A percentile compares a stretch with the other conserved stretches of the same genome.
These are phyloP conservation scores for Yamadazyma akitaensis DNA, from an alignment of 805 yeast genomes.

Conservation along the genomic window DNA sequence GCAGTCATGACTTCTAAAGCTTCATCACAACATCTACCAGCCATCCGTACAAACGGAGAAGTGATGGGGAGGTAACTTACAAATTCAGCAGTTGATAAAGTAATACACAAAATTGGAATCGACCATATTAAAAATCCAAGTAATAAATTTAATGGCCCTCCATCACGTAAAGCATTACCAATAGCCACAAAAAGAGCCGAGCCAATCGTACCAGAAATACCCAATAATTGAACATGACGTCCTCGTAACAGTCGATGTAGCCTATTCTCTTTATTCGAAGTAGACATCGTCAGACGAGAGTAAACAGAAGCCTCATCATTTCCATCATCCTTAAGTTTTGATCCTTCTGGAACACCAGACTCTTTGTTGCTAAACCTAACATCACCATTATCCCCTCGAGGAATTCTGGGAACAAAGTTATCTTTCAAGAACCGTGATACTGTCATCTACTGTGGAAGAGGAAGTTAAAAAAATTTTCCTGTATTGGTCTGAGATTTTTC, in stretches of 20 bases:
- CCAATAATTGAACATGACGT: constrained; percentile 75
- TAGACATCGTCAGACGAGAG: constrained; percentile 15
- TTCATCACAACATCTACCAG: constrained; percentile 73
- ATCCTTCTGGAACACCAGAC: background rate
- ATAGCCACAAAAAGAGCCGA: constrained; percentile 75
- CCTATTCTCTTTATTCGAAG: constrained; percentile 12
- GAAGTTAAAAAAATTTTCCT: background rate
- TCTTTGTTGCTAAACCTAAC: background rate
- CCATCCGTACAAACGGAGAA: constrained; percentile 73
- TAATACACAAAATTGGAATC: constrained; percentile 61
- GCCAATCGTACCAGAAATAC: constrained; percentile 81
- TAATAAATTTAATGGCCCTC: constrained; percentile 70
- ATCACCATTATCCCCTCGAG: constrained; percentile 6
- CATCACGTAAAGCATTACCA: constrained; percentile 58
- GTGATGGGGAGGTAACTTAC: constrained; percentile 72
- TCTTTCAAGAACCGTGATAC: constrained; percentile 12
- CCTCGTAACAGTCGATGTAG: constrained; percentile 49
- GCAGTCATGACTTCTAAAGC: constrained; percentile 74
- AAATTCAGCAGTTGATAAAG: constrained; percentile 74
- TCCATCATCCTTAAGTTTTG: background rate
- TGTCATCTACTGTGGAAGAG: constrained; percentile 1
- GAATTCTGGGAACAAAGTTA: constrained; percentile 15
- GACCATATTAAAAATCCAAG: constrained; percentile 68
- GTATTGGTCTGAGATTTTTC: background rate
- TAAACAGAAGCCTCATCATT: constrained; percentile 13